Base-by-base conservation (phyloP, 805 yeast genomes). In the Blastobotrys chiropterorum region DNA sequence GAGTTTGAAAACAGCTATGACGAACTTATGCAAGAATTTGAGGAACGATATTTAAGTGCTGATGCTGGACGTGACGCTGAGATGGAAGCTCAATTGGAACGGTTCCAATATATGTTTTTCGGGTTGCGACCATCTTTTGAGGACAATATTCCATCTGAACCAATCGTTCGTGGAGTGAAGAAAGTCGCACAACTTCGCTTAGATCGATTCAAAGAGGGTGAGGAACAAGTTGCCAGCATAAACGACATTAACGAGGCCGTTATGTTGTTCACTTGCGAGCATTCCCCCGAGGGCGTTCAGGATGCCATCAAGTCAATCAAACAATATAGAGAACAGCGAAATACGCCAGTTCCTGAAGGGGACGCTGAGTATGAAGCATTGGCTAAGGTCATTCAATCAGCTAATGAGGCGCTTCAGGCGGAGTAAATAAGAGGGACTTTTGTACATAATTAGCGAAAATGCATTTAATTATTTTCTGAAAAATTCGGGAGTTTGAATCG, bases 81-180 rank as follows among this genome's bases (percentile, higher is more conserved):
- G 54, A 77, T 79, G 67, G 81, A 80, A 63, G 89, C 82, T 50
- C 81, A 81, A 62, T 73, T 90, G 53, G 82, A 81, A 52, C 81
- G 98, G 64, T 76, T 90, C 60, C 95, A 87, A 67, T 80, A 75
- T 59, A 90, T 95, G 0, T 67, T 89, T 26, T 90, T 82, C 63
- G 97, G 97, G n/a, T 85, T 90, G 51, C 81, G 82, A 54, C 88
- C 86, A 26, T 81, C 80, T 50, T 72, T 81, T 46, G 83, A 77
- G 51, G 80, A 80, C 50, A 77, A 83, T 58, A 66, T 69, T 15
- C 81, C 82, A 13, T 85, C 85, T 62, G 70, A 74, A 47, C 72
- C 75, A 52, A 85, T 85, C 48, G 71, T 81, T 22, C 72, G 78
- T 50, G 97, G 97, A 20, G 72, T 90, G 43, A 73, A 79, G 59